phyloP scores from a whole-genome alignment of 2,329 filamentous ascomycete species.

The Fusarium mundagurra region DNA sequence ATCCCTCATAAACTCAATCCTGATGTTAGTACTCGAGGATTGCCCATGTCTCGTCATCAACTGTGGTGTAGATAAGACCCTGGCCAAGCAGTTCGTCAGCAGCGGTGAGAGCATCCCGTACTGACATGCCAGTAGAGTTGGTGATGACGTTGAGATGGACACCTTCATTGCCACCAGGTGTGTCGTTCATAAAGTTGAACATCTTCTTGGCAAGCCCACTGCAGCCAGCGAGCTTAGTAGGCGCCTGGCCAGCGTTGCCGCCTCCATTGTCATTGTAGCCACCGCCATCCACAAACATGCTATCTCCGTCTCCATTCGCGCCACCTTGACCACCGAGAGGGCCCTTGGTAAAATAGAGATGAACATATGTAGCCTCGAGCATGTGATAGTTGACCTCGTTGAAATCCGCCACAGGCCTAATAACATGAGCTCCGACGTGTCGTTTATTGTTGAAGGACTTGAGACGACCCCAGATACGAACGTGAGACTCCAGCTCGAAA shows the following conservation, averaged over 20 bases:
- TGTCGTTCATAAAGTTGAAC: constrained; percentile 73
- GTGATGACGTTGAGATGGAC: constrained; percentile 83
- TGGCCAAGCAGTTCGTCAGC: constrained; percentile 80
- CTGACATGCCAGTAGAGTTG: constrained; percentile 69
- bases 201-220: constrained; percentile 72
- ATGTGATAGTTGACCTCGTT: constrained; percentile 96
- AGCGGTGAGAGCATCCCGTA: constrained; percentile 77
- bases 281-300: constrained; percentile 67
- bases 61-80: constrained; percentile 87
- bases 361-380: constrained; percentile 88
- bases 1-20: background rate
- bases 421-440: constrained; percentile 81
- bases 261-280: constrained; percentile 50
- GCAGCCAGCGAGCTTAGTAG: constrained; percentile 58
- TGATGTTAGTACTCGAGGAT: constrained; percentile 72
- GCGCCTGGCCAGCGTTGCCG: constrained; percentile 51
- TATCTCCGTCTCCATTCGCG: constrained; percentile 55
- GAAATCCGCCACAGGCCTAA: constrained; percentile 82
- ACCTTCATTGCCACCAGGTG: constrained; percentile 81
- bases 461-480: constrained; percentile 85
- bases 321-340: constrained; percentile 57
- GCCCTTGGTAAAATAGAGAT: constrained; percentile 83
- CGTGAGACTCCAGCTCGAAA: constrained; percentile 79
- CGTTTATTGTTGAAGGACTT: constrained; percentile 86
- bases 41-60: constrained; percentile 93